phyloP scores from a whole-genome alignment of 1,284 basidiomycete genomes.

The Thecaphora thlaspeos region DNA sequence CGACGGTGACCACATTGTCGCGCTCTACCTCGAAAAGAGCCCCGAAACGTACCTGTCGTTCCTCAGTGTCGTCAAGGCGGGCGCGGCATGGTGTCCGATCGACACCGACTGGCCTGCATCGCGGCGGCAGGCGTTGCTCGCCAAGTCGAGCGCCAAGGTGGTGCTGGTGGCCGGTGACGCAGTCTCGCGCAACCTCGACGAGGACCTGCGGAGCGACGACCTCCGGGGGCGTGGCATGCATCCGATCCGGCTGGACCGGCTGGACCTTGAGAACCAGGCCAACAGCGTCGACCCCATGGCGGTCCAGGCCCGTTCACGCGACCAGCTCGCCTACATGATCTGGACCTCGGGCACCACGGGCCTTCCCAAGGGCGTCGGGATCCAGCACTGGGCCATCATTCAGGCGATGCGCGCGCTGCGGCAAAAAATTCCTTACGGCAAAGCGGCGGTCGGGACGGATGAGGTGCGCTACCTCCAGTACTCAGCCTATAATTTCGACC shows the following conservation, averaged over 20 bases:
- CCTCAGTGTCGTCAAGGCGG: constrained; percentile 52
- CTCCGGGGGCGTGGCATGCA: constrained; percentile 22
- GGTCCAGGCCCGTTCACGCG: constrained; percentile 9
- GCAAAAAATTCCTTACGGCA: constrained; percentile 48
- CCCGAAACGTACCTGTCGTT: constrained; percentile 49
- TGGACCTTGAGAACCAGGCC: constrained; percentile 7
- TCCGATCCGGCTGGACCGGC: constrained; percentile 38
- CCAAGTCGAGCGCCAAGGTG: constrained; percentile 46
- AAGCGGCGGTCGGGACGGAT: constrained; percentile 29
- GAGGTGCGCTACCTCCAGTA: constrained; percentile 56
- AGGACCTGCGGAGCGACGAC: constrained; percentile 23
- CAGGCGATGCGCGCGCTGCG: constrained; percentile 55
- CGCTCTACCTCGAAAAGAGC: constrained; percentile 50
- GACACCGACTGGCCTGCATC: constrained; percentile 55
- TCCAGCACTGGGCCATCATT: constrained; percentile 54
- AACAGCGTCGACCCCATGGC: constrained; percentile 1
- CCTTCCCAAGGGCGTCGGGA: constrained; percentile 57
- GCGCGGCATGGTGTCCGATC: constrained; percentile 59
- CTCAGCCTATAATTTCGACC: constrained; percentile 57
- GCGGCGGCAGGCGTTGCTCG: constrained; percentile 54
- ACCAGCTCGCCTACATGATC: constrained; percentile 56
- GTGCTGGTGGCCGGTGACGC: constrained; percentile 36
- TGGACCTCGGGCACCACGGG: constrained; percentile 60
- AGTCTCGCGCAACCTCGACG: constrained; percentile 22
- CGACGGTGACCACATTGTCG: constrained; percentile 38